A percentile compares a stretch with the other conserved stretches of the same genome.
These are phyloP conservation scores for Fusarium secorum DNA, from an alignment of 2,329 filamentous ascomycete genomes.

Conservation along the genomic window DNA sequence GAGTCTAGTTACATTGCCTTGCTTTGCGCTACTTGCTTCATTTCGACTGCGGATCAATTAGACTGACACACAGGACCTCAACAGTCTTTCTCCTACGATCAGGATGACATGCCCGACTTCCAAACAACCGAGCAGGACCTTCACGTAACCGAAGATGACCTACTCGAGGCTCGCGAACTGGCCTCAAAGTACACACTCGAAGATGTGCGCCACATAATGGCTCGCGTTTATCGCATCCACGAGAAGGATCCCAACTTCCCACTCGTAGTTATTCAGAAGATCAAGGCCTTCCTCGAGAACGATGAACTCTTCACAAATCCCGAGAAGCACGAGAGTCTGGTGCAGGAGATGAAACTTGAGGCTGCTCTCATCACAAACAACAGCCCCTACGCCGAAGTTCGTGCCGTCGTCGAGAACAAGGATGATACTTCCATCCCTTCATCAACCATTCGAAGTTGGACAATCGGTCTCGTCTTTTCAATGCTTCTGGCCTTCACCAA, in stretches of 20 bases:
- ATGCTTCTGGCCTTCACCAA: conserved; percentile 60
- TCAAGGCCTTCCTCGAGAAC: conserved; percentile 54
- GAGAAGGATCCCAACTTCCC: conserved; percentile 56
- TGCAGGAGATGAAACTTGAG: conserved; percentile 64
- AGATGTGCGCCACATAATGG: conserved; percentile 54
- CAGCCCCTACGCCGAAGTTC: conserved; percentile 65
- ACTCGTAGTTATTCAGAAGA: conserved; percentile 50
- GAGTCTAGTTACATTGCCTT: conserved; percentile 5
- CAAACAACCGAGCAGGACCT: conserved; percentile 49
- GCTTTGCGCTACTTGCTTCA: not conserved
- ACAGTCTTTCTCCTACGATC: conserved; percentile 50
- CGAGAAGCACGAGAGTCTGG: conserved; percentile 57
- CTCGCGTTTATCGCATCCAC: conserved; percentile 51
- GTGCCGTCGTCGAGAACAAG: conserved; percentile 64
- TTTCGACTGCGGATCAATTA: not conserved
- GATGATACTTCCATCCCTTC: conserved; percentile 59
- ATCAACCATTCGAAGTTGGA: conserved; percentile 64
- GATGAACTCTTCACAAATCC: conserved; percentile 54
- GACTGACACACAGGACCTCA: conserved; percentile 4
- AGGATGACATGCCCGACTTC: conserved; percentile 48
- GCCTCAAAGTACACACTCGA: conserved; percentile 53
- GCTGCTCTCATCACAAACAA: conserved; percentile 63
- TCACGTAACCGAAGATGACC: conserved; percentile 56
- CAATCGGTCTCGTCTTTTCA: conserved; percentile 61
- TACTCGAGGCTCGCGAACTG: conserved; percentile 55